Conservation (phyloP, 2,329 filamentous ascomycete genomes). For the Botrytis aclada region DNA sequence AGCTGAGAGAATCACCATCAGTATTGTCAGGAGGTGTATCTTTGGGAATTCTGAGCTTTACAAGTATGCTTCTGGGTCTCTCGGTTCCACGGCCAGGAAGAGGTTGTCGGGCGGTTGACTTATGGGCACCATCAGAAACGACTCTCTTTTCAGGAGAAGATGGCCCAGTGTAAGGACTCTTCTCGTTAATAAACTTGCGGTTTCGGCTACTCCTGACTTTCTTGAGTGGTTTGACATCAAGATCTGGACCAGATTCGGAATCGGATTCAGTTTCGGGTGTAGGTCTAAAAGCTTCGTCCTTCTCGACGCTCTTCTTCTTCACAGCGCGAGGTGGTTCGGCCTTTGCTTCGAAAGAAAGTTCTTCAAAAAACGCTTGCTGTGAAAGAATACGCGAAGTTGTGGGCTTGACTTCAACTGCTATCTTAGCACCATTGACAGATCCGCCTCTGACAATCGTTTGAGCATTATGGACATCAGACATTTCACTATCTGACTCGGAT, state of each 20-base stretch:
- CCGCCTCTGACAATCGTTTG: background rate
- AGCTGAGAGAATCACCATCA: slow-evolving; percentile 22
- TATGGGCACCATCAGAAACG: background rate
- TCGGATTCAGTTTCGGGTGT: slow-evolving; percentile 23
- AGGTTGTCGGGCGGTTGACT: slow-evolving; percentile 10
- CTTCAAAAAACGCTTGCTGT: background rate
- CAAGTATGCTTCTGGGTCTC: slow-evolving; percentile 18
- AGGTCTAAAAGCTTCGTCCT: slow-evolving; percentile 28
- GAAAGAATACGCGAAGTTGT: background rate
- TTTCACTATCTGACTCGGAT: slow-evolving; percentile 10
- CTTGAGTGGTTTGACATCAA: background rate
- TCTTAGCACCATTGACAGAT: slow-evolving; percentile 1
- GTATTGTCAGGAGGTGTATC: slow-evolving; percentile 26
- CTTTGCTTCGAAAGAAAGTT: background rate
- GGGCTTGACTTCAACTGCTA: slow-evolving; percentile 9
- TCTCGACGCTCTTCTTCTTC: slow-evolving; percentile 28
- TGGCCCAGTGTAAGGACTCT: slow-evolving; percentile 22
- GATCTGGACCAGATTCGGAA: slow-evolving; percentile 21
- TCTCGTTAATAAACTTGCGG: slow-evolving; percentile 20
- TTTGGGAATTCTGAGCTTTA: slow-evolving; percentile 17
- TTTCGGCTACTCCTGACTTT: slow-evolving; percentile 18
- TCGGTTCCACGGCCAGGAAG: slow-evolving; percentile 27
- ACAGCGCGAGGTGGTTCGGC: background rate
- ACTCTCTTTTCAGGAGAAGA: slow-evolving; percentile 11
- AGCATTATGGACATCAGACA: slow-evolving; percentile 2